Evolutionary conservation across 2,329 filamentous ascomycete genomes (phyloP).

Genomic region (Exophiala spinifera): DNA sequence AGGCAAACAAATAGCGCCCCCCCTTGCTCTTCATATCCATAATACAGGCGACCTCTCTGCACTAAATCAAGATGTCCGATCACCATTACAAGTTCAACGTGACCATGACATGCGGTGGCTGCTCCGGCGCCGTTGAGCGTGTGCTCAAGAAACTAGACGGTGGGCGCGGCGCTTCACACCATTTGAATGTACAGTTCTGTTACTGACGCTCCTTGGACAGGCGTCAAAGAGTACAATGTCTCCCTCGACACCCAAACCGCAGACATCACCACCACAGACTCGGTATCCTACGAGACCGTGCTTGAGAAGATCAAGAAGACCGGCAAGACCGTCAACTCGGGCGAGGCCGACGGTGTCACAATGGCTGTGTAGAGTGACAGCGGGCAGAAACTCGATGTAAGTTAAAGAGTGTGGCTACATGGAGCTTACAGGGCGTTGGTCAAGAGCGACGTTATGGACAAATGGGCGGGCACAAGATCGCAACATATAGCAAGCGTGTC

Average conservation of each 20-base stretch:
- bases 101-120: constrained; percentile 91
- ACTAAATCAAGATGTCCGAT: constrained; percentile 59
- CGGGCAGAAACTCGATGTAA: too few relatives aligned
- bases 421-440: too few relatives aligned
- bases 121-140: constrained; percentile 88
- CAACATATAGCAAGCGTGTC: not conserved
- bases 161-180: constrained; percentile 41
- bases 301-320: constrained; percentile 91
- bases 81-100: constrained; percentile 96
- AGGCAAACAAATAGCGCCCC: not conserved
- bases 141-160: constrained; percentile 90
- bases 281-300: constrained; percentile 73
- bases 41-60: too few relatives aligned
- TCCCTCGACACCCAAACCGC: constrained; percentile 83
- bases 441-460: not conserved
- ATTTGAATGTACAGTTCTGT: not conserved
- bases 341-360: constrained; percentile 43
- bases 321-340: constrained; percentile 81
- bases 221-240: constrained; percentile 81
- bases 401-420: too few relatives aligned
- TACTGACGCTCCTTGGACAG: constrained; percentile 46
- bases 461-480: not conserved
- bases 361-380: constrained; percentile 32
- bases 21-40: too few relatives aligned
- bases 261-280: constrained; percentile 67